Conservation (phyloP, 1,284 basidiomycete species). For the Cryptococcus sp. region DNA sequence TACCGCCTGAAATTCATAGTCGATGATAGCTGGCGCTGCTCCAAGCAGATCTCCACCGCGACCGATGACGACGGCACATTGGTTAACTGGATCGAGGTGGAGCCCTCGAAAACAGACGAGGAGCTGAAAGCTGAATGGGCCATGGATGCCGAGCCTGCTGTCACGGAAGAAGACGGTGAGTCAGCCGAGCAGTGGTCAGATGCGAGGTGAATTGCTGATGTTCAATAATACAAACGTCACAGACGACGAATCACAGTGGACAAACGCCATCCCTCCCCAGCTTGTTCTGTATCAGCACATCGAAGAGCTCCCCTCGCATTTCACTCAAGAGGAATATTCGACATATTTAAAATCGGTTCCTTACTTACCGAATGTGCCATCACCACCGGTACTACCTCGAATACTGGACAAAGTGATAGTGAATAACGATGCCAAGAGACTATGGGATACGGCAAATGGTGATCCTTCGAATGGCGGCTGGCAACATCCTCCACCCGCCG, state of each 20-base stretch:
- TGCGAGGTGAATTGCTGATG: not conserved
- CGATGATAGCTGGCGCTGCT: constrained; percentile 80
- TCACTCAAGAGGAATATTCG: constrained; percentile 41
- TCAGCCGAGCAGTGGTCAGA: not conserved
- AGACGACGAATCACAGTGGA: constrained; percentile 62
- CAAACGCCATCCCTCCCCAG: constrained; percentile 69
- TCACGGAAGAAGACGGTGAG: constrained; percentile 43
- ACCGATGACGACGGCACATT: constrained; percentile 93
- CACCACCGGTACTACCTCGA: constrained; percentile 81
- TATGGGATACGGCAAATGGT: constrained; percentile 23
- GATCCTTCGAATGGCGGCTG: constrained; percentile 36
- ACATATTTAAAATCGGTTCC: constrained; percentile 54
- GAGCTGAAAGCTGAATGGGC: constrained; percentile 51
- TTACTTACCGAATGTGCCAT: constrained; percentile 60
- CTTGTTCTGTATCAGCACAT: constrained; percentile 76
- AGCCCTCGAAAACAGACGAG: constrained; percentile 46
- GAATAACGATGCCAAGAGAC: constrained; percentile 61
- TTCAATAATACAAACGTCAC: not conserved
- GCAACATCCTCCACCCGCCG: constrained; percentile 30
- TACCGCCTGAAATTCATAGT: constrained; percentile 97
- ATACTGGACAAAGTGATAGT: constrained; percentile 93
- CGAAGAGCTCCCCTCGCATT: constrained; percentile 71
- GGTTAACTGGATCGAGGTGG: constrained; percentile 83
- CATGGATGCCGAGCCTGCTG: constrained; percentile 38
- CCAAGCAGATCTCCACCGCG: constrained; percentile 77